Base-by-base conservation (phyloP, 2,329 filamentous ascomycete species). In the Aureobasidium pullulans region DNA sequence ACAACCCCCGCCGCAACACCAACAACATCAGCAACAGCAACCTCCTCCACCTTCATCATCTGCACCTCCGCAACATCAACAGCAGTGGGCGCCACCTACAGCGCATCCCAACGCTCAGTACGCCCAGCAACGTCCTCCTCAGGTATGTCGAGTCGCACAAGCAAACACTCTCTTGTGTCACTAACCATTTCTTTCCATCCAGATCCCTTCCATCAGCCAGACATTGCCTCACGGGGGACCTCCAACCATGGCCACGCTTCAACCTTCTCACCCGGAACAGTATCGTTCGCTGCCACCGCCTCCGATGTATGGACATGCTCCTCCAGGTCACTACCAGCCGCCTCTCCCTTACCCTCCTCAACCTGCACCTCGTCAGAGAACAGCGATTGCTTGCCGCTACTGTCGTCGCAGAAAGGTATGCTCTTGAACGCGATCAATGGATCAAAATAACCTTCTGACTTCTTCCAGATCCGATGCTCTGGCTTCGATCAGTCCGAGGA, bases 401-500 rank as follows among this genome's bases (percentile, higher is more conserved):
- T 84, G 81, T 70, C 73, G 81, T 60, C 76, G 81, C 70, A 77
- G 81, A 69, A 84, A 84, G 79, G 81, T 83, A 66, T 40, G 67
- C 59, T 46, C 31, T 19, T 15, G 28, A 23, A 23, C 2, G 23
- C 23, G 23, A 23, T 46, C 8, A 11, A 4, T 16, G 19, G 19
- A 6, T n/a, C 28, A 34, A 13, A 39, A 31, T 16, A 49, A 28
- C 23, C 15, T 2, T 28, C 59, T 61, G 49, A 61, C 50, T 8
- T n/a, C 2, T 6, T 29, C 8, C 71, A 89, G 86, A 89, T 89
- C 71, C 84, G 87, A 61, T 90, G 86, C 76, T 89, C 86, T 4
- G 87, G 86, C 31, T 90, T 89, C 69, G 86, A 89, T 67, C 82
- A 81, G 60, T 87, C 85, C 40, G 82, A 85, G 40, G 84, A 89